Evolutionary conservation across 1,284 basidiomycete species (phyloP).

Genomic region (Bondarzewia mesenterica): DNA sequence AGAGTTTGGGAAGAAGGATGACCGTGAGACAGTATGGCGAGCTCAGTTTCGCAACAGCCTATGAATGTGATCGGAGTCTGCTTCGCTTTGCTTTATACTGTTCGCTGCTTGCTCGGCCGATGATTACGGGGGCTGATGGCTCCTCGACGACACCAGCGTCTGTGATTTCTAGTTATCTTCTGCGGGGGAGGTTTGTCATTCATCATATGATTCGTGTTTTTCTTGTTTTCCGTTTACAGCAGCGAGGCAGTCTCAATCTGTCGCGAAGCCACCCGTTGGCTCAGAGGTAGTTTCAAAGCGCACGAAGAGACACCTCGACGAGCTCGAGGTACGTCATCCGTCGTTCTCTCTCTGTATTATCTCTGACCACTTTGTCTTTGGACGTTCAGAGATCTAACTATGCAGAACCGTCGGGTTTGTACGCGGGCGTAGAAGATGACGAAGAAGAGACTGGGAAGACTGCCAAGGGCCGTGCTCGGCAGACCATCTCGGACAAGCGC

Average conservation of each 20-base stretch:
- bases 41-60: no score
- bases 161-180: neutral
- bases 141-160: constrained; percentile 12
- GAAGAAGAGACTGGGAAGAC: constrained; percentile 25
- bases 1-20: neutral
- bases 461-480: constrained; percentile 58
- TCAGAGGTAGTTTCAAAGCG: constrained; percentile 66
- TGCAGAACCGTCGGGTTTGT: constrained; percentile 43
- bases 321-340: constrained; percentile 62
- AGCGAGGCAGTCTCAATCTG: constrained; percentile 29
- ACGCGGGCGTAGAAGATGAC: constrained; percentile 28
- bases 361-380: constrained; percentile 1
- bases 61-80: no score
- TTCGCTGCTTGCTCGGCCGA: constrained; percentile 1
- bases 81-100: constrained; percentile 3
- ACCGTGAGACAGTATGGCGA: constrained; percentile 15
- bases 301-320: constrained; percentile 67
- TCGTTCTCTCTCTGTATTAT: neutral
- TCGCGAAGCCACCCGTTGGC: constrained; percentile 27
- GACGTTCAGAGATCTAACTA: constrained; percentile 64
- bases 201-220: neutral
- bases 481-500: constrained; percentile 69
- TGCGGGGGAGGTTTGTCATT: neutral
- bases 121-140: constrained; percentile 11
- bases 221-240: constrained; percentile 21